Conservation (phyloP, 164 flowering plant genomes). For the Paratinospora sagittata region DNA sequence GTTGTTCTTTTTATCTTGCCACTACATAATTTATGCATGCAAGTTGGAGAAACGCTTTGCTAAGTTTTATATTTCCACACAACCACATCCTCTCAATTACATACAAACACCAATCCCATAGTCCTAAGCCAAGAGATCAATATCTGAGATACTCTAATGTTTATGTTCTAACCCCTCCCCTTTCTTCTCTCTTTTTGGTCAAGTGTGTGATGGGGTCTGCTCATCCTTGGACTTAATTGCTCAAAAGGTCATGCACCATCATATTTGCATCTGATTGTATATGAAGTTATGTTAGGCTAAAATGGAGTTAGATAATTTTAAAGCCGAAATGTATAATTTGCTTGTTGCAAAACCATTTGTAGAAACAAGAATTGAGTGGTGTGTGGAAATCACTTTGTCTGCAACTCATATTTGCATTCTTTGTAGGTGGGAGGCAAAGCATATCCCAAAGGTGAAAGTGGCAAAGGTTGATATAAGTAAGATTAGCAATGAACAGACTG, state of each 20-base stretch:
- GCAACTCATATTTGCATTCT: not conserved
- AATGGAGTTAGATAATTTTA: not conserved
- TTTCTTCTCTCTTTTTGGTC: no score
- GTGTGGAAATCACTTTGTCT: not conserved
- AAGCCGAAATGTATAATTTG: not conserved
- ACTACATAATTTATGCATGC: no score
- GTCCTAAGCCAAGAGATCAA: no score
- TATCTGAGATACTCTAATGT: no score
- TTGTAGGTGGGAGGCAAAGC: conserved; percentile 83
- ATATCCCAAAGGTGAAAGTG: conserved; percentile 72
- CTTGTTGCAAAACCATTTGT: not conserved
- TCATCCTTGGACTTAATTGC: not conserved
- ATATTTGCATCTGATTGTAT: not conserved
- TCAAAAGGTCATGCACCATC: not conserved
- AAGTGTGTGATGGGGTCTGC: no score
- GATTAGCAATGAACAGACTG: conserved; percentile 53
- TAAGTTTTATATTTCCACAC: no score
- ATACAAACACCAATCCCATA: no score
- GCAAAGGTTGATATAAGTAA: conserved; percentile 50
- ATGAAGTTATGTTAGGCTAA: not conserved
- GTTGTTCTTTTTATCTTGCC: no score
- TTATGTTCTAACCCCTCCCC: no score
- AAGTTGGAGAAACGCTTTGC: no score
- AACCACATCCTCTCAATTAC: no score
- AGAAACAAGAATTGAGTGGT: no score